Evolutionary conservation across 2,329 filamentous ascomycete genomes (phyloP), one percentile per base, ranked within the genome.

Genomic region (Chaetothyriales sp.): DNA sequence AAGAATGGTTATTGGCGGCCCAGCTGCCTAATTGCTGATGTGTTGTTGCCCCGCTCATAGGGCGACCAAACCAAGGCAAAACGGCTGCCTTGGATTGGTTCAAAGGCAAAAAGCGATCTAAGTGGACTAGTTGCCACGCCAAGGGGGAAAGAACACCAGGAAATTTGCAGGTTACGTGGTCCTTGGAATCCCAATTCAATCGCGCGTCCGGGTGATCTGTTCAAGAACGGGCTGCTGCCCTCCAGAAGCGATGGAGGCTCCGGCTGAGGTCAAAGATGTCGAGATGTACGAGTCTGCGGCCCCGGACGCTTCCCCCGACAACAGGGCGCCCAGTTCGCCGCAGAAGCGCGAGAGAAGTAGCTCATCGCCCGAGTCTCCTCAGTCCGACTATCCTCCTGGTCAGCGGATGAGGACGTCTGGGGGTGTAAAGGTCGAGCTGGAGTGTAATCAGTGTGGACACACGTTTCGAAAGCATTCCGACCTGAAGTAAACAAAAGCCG

Each of bases 401-500:
- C 32, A 39, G 15, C 32, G 32, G 32, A 15, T 39, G 32, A 39
- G 32, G 32, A 39, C 32, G 3, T 39, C 32, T 2, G 32, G 32
- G 32, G 32, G 32, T 15, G 32, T 39, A 15, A 39, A 47, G 18
- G 19, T 10, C 18, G 22, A 22, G 22, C 45, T 47, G 19, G 45
- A 15, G 20, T 47, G 45, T 32, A 28, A 47, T 25, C 45, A 47
- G 26, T 47, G 45, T 18, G 45, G 45, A 12, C 1, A 32, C 26
- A 28, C 20, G 8, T 47, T 47, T 28, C 45, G 45, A 47, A 47
- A 47, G 18, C 45, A 47, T 18, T 47, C 45, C 18, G 45, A 47
- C 26, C 45, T 47, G 1, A 47, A 47, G 45, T 47, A 32, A 26
- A 28, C 32, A 39, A 39, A 39, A 6, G 32, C 32, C 32, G 32